Conservation (phyloP, 805 yeast species). For the Wickerhamiella slavikovae region DNA sequence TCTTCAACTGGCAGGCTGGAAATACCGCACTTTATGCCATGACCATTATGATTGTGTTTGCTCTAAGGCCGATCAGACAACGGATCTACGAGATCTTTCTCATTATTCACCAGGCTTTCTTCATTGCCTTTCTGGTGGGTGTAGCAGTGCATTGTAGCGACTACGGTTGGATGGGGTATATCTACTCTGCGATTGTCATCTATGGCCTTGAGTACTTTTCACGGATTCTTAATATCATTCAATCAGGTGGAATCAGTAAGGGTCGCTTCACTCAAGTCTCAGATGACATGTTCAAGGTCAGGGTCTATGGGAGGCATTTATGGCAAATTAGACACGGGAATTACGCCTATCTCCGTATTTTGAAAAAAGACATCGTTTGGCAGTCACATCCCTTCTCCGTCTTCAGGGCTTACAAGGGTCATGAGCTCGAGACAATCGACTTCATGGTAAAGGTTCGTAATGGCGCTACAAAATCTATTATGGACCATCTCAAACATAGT, state of each 20-base stretch:
- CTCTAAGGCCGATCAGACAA: conserved; percentile 29
- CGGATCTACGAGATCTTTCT: conserved; percentile 38
- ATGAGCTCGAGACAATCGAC: conserved; percentile 21
- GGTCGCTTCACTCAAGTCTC: conserved; percentile 12
- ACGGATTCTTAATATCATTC: conserved; percentile 31
- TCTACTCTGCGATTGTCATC: conserved; percentile 33
- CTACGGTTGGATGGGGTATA: conserved; percentile 37
- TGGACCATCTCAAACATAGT: conserved; percentile 15
- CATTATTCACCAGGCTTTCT: conserved; percentile 22
- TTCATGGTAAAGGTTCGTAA: conserved; percentile 31
- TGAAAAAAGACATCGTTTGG: conserved; percentile 34
- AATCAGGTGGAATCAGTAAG: conserved; percentile 29
- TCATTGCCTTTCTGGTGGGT: conserved; percentile 11
- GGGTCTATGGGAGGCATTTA: conserved; percentile 20
- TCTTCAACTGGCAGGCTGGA: conserved; percentile 22
- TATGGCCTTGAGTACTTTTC: conserved; percentile 49
- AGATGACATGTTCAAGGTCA: conserved; percentile 21
- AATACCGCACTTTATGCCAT: conserved; percentile 23
- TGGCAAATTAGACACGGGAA: conserved; percentile 36
- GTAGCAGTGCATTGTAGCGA: conserved; percentile 34
- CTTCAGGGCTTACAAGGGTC: conserved; percentile 14
- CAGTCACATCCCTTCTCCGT: conserved; percentile 57
- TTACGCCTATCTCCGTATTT: conserved; percentile 34
- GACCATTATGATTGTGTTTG: conserved; percentile 25
- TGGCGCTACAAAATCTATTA: conserved; percentile 30